Base-by-base conservation (phyloP, 2,329 filamentous ascomycete species). In the Pseudomassariella vexata region DNA sequence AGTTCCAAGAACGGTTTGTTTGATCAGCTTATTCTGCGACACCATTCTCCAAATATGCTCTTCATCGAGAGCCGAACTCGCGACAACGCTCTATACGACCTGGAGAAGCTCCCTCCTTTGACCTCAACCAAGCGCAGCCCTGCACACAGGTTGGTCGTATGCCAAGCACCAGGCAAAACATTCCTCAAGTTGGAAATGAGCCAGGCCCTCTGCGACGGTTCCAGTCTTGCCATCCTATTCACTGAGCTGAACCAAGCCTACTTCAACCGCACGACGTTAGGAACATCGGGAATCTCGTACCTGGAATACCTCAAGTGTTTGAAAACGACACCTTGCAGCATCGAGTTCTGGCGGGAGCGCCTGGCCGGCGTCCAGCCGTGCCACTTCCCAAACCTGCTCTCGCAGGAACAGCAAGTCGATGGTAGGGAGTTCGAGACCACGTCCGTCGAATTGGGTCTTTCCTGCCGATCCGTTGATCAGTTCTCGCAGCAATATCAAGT, bases 171-270 rank as follows among this genome's bases (percentile, higher is more conserved):
- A 0, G 50, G 52, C 4, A 63, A 57, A 40, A 67, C 66, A 1
- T 53, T 68, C 14, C 42, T 74, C 22, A 68, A 69, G 45, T 39
- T 74, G 4, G 70, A 74, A 40, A 58, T 63, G 10, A 73, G 65
- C 40, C 66, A 68, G 34, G 66, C 66, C 1, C 50, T 73, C 12
- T 73, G 68, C 34, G 70, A 74, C 47, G 24, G 56, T 18, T 48
- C 54, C 15, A 73, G 68, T 37, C 53, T 73, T 11, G 54, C 65
- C 30, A 55, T 62, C 25, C 49, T 73, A n/a, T 53, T 70, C 14
- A 45, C 52, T n/a, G 66, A 73, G 34, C 54, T 73, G 9, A 59
- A 63, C 34, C 55, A 59, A 20, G 57, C 59, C 3, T 73, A 73
- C 36, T 55, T 57, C 19, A 58, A 57, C 0, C 59, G 59, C 21